Conservation (phyloP, 495 filamentous ascomycete genomes). For the Aspergillus cristatus region DNA sequence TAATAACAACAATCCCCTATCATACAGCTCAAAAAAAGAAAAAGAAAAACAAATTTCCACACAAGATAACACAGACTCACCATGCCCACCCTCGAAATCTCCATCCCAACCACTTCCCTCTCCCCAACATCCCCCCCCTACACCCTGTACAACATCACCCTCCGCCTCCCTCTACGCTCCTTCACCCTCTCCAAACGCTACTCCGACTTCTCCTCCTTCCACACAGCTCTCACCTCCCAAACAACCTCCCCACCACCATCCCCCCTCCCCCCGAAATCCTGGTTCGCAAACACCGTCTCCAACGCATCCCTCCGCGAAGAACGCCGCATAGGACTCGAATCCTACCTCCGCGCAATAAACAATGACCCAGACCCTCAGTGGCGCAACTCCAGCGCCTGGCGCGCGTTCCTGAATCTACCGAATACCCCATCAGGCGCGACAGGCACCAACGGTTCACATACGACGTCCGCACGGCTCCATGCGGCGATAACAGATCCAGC, state of each 20-base stretch:
- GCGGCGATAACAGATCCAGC: constrained; percentile 31
- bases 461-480: constrained; percentile 28
- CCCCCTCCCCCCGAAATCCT: constrained; percentile 71
- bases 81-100: constrained; percentile 74
- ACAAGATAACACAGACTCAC: constrained; percentile 1
- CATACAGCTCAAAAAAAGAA: background rate
- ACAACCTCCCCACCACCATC: constrained; percentile 53
- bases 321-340: constrained; percentile 65
- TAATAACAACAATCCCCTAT: no score
- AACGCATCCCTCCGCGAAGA: constrained; percentile 72
- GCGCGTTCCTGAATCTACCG: constrained; percentile 78
- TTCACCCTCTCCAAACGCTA: constrained; percentile 88
- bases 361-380: constrained; percentile 66
- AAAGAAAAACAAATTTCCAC: background rate
- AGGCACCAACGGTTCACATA: constrained; percentile 27
- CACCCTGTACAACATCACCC: constrained; percentile 86
- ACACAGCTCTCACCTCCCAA: constrained; percentile 55
- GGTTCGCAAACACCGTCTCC: constrained; percentile 70
- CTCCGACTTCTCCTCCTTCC: constrained; percentile 77
- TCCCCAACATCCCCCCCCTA: constrained; percentile 58
- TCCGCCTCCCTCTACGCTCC: constrained; percentile 79
- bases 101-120: constrained; percentile 67
- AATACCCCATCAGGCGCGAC: constrained; percentile 27
- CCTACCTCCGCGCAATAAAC: constrained; percentile 76
- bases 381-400: constrained; percentile 78